phyloP scores from a whole-genome alignment of 1,284 basidiomycete species.

The Leccinum subfulvum region DNA sequence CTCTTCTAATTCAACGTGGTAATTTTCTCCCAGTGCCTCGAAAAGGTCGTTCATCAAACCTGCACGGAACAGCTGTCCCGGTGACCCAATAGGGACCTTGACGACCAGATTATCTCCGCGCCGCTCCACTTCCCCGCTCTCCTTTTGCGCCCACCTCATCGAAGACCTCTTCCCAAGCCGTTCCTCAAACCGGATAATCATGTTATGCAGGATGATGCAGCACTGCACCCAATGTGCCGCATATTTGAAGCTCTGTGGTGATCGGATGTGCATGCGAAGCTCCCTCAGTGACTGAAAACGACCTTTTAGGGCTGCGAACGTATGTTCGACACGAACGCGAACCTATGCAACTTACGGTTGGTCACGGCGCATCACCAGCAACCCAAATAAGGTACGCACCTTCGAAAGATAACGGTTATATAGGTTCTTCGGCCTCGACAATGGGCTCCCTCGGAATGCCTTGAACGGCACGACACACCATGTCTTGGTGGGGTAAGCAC shows the following conservation, averaged over 20 bases:
- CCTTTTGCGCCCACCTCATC: not conserved
- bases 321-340: not conserved
- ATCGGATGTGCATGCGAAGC: not conserved
- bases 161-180: not conserved
- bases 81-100: not conserved
- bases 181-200: not conserved
- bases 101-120: not conserved
- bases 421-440: not conserved
- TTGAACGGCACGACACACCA: slow-evolving; percentile 16
- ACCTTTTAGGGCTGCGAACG: not conserved
- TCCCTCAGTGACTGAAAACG: not conserved
- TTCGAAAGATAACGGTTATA: not conserved
- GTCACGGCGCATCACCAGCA: not conserved
- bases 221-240: not conserved
- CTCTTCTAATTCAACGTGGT: no score
- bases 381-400: not conserved
- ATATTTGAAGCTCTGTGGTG: not conserved
- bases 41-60: not conserved
- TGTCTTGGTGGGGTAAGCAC: not conserved
- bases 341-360: not conserved
- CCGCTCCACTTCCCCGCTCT: not conserved
- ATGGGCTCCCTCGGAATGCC: not conserved
- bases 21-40: no score
- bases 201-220: not conserved
- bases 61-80: not conserved